A percentile compares a stretch with the other conserved stretches of the same genome.
These are phyloP conservation scores for Biscogniauxia sp. DNA, from an alignment of 2,329 filamentous ascomycete species.

Conservation along the genomic window DNA sequence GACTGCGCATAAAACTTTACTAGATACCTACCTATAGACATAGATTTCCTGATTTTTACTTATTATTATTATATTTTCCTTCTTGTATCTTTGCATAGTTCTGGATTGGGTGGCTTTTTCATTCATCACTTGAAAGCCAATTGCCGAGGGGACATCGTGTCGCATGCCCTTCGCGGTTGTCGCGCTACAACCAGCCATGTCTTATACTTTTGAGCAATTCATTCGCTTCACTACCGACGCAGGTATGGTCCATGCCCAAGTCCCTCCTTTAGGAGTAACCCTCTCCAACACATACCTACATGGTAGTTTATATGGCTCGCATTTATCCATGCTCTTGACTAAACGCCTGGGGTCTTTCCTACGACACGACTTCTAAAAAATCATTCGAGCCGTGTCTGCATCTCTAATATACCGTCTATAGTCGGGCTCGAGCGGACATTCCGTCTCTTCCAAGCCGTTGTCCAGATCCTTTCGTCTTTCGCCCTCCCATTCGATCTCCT, in stretches of 20 bases:
- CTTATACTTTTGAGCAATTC: conserved; percentile 34
- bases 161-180: background rate
- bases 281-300: too few species aligned
- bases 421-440: conserved; percentile 61
- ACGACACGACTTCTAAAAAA: too few species aligned
- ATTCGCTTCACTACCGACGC: conserved; percentile 47
- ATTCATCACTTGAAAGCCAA: background rate
- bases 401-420: conserved; percentile 23
- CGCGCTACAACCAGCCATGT: conserved; percentile 14
- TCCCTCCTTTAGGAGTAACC: background rate
- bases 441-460: conserved; percentile 53
- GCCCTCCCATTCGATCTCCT: conserved; percentile 39
- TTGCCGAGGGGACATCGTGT: too few species aligned
- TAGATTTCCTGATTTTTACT: too few species aligned
- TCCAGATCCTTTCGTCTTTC: conserved; percentile 47
- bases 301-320: too few species aligned
- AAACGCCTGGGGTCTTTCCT: too few species aligned
- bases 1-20: too few species aligned
- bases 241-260: conserved; percentile 32
- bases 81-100: too few species aligned
- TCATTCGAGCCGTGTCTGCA: too few species aligned
- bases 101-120: background rate
- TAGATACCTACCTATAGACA: too few species aligned
- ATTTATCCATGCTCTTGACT: too few species aligned
- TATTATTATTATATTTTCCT: too few species aligned